These are phyloP conservation scores for Nannochloris sp. DNA, from an alignment of 139 green algal genomes.

Conservation along the genomic window DNA sequence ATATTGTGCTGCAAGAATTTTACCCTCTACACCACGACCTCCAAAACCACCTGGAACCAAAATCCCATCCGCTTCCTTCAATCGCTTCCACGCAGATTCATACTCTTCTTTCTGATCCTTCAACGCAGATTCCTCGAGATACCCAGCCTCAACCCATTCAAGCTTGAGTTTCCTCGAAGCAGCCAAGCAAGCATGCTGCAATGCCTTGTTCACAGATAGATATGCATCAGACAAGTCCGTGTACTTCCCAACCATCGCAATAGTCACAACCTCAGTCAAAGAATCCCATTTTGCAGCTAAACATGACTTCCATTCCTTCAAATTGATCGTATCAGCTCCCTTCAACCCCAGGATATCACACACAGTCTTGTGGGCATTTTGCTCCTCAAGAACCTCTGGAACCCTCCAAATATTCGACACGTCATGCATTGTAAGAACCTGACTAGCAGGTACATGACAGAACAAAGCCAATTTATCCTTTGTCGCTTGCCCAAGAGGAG, in stretches of 20 bases:
- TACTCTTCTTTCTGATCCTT: slow-evolving; percentile 39
- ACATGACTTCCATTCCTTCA: slow-evolving; percentile 46
- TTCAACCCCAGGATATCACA: slow-evolving; percentile 58
- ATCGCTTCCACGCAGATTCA: slow-evolving; percentile 33
- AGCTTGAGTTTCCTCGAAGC: slow-evolving; percentile 75
- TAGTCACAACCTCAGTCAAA: slow-evolving; percentile 45
- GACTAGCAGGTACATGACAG: slow-evolving; percentile 77
- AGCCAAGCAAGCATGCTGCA: slow-evolving; percentile 94
- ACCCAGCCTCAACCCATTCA: slow-evolving; percentile 82
- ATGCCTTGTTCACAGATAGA: slow-evolving; percentile 90
- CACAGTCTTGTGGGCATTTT: slow-evolving; percentile 66
- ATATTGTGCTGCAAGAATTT: slow-evolving; percentile 84
- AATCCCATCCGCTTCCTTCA: slow-evolving; percentile 71
- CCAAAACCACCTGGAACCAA: slow-evolving; percentile 96
- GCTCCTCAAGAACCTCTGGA: slow-evolving; percentile 64
- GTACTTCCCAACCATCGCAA: slow-evolving; percentile 97
- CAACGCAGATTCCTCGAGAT: slow-evolving; percentile 68
- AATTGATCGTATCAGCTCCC: slow-evolving; percentile 48
- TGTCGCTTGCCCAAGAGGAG: slow-evolving; percentile 66
- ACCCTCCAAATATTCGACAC: slow-evolving; percentile 99
- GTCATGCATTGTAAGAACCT: slow-evolving; percentile 92
- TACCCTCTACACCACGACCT: slow-evolving; percentile 84
- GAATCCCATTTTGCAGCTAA: slow-evolving; percentile 78
- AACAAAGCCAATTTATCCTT: slow-evolving; percentile 93
- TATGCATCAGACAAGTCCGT: slow-evolving; percentile 90